A percentile compares a stretch with the other conserved stretches of the same genome.
These are phyloP conservation scores for Zygosaccharomyces sapae DNA, from an alignment of 1,139 yeast genomes.

Conservation along the genomic window DNA sequence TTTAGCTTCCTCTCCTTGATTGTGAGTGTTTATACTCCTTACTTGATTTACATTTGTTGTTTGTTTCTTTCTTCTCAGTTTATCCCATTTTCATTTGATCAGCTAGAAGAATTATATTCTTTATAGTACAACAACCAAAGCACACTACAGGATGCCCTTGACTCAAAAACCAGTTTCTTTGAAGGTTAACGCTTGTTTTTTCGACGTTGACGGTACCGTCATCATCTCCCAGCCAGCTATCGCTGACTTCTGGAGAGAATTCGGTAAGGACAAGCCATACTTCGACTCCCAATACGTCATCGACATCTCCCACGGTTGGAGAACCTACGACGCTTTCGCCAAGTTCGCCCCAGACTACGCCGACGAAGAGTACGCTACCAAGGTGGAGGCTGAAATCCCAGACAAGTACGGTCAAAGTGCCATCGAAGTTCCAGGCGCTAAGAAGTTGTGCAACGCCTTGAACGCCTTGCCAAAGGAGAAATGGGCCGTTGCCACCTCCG, in stretches of 20 bases:
- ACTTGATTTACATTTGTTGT: no score
- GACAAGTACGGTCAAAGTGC: constrained; percentile 68
- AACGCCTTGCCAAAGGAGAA: constrained; percentile 42
- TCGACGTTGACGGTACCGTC: constrained; percentile 83
- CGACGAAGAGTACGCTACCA: constrained; percentile 58
- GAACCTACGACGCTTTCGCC: constrained; percentile 73
- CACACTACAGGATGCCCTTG: constrained; percentile 32
- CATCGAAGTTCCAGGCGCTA: constrained; percentile 71
- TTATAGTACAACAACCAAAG: no score
- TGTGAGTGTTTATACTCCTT: no score
- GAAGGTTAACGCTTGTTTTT: constrained; percentile 45
- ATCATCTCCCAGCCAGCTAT: constrained; percentile 80
- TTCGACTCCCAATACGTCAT: constrained; percentile 68
- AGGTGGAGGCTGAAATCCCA: constrained; percentile 68
- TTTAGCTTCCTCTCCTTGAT: no score
- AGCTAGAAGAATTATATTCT: no score
- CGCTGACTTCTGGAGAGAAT: constrained; percentile 74
- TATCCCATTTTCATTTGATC: no score
- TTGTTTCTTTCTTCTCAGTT: not conserved
- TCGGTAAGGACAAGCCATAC: constrained; percentile 64
- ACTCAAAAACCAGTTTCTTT: constrained; percentile 31
- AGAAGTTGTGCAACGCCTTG: constrained; percentile 45
- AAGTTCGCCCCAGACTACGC: constrained; percentile 75
- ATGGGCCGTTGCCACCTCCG: constrained; percentile 86
- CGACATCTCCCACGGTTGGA: constrained; percentile 74